Percentiles rank a stretch among this genome's conserved stretches.
These are phyloP conservation scores for Eucalyptus sideroxylon DNA, from an alignment of 345 rosid genomes.

Conservation along the genomic window DNA sequence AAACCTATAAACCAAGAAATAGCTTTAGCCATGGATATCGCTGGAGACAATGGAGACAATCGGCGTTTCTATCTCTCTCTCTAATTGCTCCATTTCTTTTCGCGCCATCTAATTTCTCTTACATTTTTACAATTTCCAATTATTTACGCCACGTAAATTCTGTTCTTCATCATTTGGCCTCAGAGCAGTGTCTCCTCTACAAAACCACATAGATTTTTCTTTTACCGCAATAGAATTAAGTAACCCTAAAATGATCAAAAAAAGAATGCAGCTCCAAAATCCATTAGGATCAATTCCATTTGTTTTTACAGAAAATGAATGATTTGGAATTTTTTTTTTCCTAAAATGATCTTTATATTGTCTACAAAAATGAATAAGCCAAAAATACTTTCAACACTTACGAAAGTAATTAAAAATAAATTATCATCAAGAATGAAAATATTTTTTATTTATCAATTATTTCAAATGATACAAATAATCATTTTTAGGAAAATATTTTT, in stretches of 20 bases:
- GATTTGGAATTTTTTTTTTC: background rate
- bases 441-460: rapidly evolving
- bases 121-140: background rate
- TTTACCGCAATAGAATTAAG: background rate
- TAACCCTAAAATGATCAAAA: background rate
- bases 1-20: background rate
- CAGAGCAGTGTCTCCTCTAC: background rate
- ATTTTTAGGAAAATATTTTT: background rate
- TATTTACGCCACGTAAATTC: background rate
- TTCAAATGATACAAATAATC: rapidly evolving
- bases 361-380: background rate
- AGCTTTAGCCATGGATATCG: background rate
- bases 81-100: background rate
- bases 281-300: background rate
- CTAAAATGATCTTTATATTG: background rate
- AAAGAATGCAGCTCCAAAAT: background rate
- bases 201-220: background rate
- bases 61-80: background rate
- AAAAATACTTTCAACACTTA: background rate
- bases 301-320: rapidly evolving
- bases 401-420: background rate
- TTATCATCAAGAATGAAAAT: rapidly evolving
- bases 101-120: background rate
- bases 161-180: background rate
- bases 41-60: background rate